These are phyloP conservation scores for Russula dissimulans DNA, from an alignment of 768 basidiomycete genomes.

Conservation along the genomic window DNA sequence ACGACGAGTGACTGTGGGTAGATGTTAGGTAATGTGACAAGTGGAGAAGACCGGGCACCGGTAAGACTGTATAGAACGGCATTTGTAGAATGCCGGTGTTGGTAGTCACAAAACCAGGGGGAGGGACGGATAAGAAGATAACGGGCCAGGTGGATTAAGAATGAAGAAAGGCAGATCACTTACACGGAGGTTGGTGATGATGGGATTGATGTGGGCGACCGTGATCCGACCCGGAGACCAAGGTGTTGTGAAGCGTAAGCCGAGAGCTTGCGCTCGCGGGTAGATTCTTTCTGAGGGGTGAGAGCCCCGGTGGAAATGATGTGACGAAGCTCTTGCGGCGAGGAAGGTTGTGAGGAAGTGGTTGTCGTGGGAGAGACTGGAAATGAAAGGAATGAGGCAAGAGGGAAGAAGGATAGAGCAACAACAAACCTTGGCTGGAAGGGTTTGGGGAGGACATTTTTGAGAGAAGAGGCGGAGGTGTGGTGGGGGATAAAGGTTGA, in stretches of 20 bases:
- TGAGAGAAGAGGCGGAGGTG: background rate
- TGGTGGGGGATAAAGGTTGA: background rate
- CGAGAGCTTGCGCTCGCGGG: constrained; percentile 31
- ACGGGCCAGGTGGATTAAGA: constrained; percentile 2
- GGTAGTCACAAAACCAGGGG: background rate
- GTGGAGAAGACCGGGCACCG: background rate
- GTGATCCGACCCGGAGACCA: constrained; percentile 44
- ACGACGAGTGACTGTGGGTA: constrained; percentile 51
- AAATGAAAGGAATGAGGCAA: background rate
- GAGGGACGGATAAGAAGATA: background rate
- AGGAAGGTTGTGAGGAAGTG: constrained; percentile 11
- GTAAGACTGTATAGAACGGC: background rate
- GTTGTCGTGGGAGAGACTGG: constrained; percentile 13
- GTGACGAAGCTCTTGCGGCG: constrained; percentile 41
- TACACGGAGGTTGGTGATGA: constrained; percentile 76
- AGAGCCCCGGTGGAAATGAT: constrained; percentile 45
- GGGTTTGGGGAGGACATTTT: constrained; percentile 16
- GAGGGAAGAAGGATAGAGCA: too few species aligned
- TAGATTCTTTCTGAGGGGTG: constrained; percentile 29
- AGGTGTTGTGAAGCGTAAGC: constrained; percentile 42
- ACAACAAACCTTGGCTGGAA: background rate
- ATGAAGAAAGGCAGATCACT: constrained; percentile 24
- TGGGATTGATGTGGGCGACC: constrained; percentile 66
- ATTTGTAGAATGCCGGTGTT: background rate
- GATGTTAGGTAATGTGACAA: constrained; percentile 5